These are phyloP conservation scores for Myxozyma udenii DNA, from an alignment of 805 yeast genomes.

Conservation along the genomic window DNA sequence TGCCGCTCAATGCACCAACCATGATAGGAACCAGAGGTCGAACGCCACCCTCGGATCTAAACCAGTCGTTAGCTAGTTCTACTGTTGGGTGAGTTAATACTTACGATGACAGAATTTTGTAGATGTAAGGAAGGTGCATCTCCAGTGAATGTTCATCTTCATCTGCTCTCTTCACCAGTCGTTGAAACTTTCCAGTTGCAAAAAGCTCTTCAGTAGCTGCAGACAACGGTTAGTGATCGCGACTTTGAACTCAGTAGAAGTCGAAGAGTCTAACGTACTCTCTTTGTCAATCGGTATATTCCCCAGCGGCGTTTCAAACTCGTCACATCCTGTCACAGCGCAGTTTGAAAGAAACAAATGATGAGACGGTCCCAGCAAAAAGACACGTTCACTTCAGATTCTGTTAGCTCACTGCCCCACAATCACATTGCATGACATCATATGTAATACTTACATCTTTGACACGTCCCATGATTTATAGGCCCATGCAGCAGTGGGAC, in stretches of 20 bases:
- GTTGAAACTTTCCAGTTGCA: conserved; percentile 46
- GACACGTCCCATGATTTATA: conserved; percentile 66
- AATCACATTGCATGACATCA: no score
- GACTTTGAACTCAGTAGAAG: background rate
- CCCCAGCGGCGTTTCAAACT: conserved; percentile 83
- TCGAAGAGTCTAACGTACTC: conserved; percentile 29
- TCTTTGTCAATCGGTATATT: conserved; percentile 61
- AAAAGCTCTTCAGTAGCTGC: conserved; percentile 31
- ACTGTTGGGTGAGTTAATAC: background rate
- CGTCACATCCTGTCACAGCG: conserved; percentile 52
- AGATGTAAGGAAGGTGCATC: conserved; percentile 83
- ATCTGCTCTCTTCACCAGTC: conserved; percentile 61
- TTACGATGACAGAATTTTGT: conserved; percentile 44
- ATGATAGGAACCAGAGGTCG: conserved; percentile 67
- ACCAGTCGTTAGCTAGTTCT: background rate
- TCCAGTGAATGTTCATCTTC: conserved; percentile 89
- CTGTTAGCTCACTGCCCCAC: background rate
- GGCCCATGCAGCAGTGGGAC: conserved; percentile 70
- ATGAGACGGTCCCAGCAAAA: conserved; percentile 90
- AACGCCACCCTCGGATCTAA: conserved; percentile 14
- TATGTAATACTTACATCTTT: conserved; percentile 38
- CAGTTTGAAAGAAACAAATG: conserved; percentile 71
- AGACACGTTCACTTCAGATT: conserved; percentile 50
- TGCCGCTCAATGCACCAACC: conserved; percentile 59
- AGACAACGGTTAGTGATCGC: background rate